Base-by-base conservation (phyloP, 257 asterid species). In the Osmanthus fragrans region DNA sequence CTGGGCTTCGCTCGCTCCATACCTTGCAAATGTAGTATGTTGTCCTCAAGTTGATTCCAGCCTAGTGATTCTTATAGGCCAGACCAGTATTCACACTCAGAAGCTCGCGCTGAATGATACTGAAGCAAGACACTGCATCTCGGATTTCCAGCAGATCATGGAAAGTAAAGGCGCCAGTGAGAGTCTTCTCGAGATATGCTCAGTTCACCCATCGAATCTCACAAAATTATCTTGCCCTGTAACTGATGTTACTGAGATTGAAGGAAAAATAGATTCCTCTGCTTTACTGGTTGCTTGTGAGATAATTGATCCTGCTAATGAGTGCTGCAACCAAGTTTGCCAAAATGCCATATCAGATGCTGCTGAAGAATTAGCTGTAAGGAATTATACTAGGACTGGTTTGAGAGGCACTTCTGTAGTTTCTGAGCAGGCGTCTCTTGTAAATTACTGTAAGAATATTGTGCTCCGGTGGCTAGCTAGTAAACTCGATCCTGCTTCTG, bases 1-100 rank as follows among this genome's bases (percentile, higher is more conserved):
- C 76, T 82, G 86, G 88, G 75, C 84, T 70, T 69, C 77, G 2
- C 80, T 82, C 34, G 88, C 86, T 21, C 80, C 88, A 27, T 85
- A 80, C 71, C 58, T 75, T 30, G 85, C 88, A 3, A 82, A 80
- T 72, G 85, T 47, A 25, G 78, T 82, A 15, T 80, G 86, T 64
- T 82, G 86, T 40, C 88, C 88, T 71, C 85, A 82, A 49, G 76
- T 77, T 63, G 83, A 82, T 54, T 82, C 85, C 12, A 72, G 72
- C 42, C 73, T 85, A 7, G 77, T 32, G 36, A 74, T 82, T 77
- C 83, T 85, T n/a, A 42, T 77, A 47, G 86, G 86, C 60, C 78
- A 85, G 66, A 72, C 80, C 13, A 72, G 83, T 36, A 72, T 25
- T 19, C 36, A 73, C 18, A 69, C 84, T 5, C 76, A 72, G 21